A percentile compares a stretch with the other conserved stretches of the same genome.
These are phyloP conservation scores for Umbelopsis sp. DNA, from an alignment of 192 early-diverging fungal species.

Conservation along the genomic window DNA sequence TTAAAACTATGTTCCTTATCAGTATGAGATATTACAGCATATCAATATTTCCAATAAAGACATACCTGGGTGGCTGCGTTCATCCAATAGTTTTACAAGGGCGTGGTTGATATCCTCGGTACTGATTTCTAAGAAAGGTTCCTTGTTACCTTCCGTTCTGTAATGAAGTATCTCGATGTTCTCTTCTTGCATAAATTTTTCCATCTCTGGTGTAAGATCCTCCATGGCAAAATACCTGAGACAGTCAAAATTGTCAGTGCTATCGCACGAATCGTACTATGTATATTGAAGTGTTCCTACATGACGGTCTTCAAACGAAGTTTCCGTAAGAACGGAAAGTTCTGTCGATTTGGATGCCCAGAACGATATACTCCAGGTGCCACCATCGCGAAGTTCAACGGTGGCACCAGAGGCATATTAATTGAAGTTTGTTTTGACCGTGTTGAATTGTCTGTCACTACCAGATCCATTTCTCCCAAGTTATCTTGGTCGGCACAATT, in stretches of 20 bases:
- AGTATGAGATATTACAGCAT: background rate
- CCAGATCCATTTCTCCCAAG: background rate
- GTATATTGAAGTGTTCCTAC: constrained; percentile 43
- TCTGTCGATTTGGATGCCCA: constrained; percentile 89
- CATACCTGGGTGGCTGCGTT: constrained; percentile 54
- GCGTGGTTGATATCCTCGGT: constrained; percentile 54
- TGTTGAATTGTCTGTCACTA: background rate
- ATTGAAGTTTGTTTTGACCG: background rate
- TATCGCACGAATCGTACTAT: too few species aligned
- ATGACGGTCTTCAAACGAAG: constrained; percentile 86
- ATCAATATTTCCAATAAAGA: background rate
- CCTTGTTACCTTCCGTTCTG: constrained; percentile 86
- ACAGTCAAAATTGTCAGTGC: background rate
- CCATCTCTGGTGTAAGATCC: constrained; percentile 62
- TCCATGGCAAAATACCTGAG: constrained; percentile 47
- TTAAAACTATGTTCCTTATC: constrained; percentile 51
- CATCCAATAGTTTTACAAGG: constrained; percentile 53
- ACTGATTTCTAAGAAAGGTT: constrained; percentile 64
- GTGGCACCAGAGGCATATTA: constrained; percentile 73
- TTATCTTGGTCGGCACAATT: too few species aligned
- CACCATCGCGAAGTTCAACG: constrained; percentile 95
- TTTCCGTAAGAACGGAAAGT: constrained; percentile 88
- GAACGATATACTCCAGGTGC: constrained; percentile 91
- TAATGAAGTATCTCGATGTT: constrained; percentile 80
- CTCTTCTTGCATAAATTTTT: constrained; percentile 76